phyloP scores from a whole-genome alignment of 2,329 filamentous ascomycete genomes.

The Colletotrichum tamarilloi region DNA sequence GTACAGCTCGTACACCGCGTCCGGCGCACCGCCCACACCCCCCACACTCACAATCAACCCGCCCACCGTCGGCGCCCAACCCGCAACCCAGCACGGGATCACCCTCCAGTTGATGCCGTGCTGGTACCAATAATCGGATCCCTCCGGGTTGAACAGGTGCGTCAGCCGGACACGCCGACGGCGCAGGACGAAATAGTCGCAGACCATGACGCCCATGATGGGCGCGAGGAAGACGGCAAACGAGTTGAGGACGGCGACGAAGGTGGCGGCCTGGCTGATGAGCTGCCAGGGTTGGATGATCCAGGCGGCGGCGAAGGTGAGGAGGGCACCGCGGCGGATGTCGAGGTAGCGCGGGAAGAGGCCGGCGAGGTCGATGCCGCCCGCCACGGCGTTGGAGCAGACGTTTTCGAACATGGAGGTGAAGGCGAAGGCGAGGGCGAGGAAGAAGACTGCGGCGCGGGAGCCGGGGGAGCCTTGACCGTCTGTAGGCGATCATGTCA shows the following conservation, averaged over 20 bases:
- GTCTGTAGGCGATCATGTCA: conserved; percentile 10
- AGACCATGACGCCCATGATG: conserved; percentile 53
- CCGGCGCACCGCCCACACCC: conserved; percentile 41
- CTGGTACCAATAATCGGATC: conserved; percentile 54
- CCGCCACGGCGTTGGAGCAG: conserved; percentile 49
- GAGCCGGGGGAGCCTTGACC: conserved; percentile 47
- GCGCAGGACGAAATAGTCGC: conserved; percentile 47
- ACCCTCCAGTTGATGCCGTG: conserved; percentile 42
- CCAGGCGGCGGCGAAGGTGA: conserved; percentile 48
- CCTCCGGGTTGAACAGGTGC: conserved; percentile 45
- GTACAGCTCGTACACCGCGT: conserved; percentile 54
- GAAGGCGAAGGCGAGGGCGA: conserved; percentile 48
- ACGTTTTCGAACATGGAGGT: conserved; percentile 51
- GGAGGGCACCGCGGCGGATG: conserved; percentile 50
- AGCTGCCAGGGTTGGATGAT: conserved; percentile 51
- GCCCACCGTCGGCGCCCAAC: conserved; percentile 53
- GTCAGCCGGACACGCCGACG: conserved; percentile 47
- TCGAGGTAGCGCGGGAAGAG: conserved; percentile 50
- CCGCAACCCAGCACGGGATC: conserved; percentile 49
- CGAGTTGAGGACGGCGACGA: conserved; percentile 48
- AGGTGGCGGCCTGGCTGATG: conserved; percentile 48
- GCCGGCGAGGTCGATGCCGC: conserved; percentile 53
- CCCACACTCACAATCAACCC: conserved; percentile 8
- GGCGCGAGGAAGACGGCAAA: conserved; percentile 52
- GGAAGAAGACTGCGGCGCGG: conserved; percentile 51